Evolutionary conservation across 2,329 filamentous ascomycete species (phyloP), one percentile per base, ranked within the genome.

Genomic region (Neopestalotiopsis sp.): DNA sequence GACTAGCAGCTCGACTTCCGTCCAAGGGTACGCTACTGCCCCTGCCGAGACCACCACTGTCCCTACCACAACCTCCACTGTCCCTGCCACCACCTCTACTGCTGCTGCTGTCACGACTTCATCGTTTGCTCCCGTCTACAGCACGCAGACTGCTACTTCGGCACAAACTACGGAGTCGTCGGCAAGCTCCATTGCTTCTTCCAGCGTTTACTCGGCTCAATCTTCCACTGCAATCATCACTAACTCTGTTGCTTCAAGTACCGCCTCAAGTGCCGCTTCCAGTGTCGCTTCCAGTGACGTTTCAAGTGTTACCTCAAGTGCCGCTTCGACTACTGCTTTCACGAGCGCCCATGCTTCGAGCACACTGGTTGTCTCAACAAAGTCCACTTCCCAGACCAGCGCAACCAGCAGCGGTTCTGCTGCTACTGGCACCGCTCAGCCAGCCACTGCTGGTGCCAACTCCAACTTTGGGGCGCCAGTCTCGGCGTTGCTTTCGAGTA

Each of bases 1-100:
- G 12, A 56, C 62, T 38, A 65, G 20, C 62, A 52, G 62, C 62
- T 65, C 62, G 40, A 52, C 62, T 49, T 65, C 62, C 20, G 62
- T 49, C 17, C 12, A 34, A 7, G 62, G 52, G 32, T 65, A 65
- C 42, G 4, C 12, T 9, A 56, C 62, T 40, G 62, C 62, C 62
- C 40, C 62, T 7, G 38, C 38, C 32, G 9, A 28, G 17, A 63
- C 60, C 13, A 20, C 30, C 13, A 5, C 60, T 7, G 38, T 28
- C 24, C 24, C 24, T 28, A 28, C 24, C 24, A 28, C 24, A 28
- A 28, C 24, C 24, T 28, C 24, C 24, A 28, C 24, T 28, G 3
- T 28, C 24, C 24, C 61, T 20, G 14, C 61, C 61, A 17, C 61
- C 17, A 20, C 40, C 14, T n/a, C 61, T 10, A 64, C 61, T 13